Percentiles rank a stretch among this genome's conserved stretches.
Conservation (phyloP, 331 rosid genomes). For the Ulmus americana region DNA sequence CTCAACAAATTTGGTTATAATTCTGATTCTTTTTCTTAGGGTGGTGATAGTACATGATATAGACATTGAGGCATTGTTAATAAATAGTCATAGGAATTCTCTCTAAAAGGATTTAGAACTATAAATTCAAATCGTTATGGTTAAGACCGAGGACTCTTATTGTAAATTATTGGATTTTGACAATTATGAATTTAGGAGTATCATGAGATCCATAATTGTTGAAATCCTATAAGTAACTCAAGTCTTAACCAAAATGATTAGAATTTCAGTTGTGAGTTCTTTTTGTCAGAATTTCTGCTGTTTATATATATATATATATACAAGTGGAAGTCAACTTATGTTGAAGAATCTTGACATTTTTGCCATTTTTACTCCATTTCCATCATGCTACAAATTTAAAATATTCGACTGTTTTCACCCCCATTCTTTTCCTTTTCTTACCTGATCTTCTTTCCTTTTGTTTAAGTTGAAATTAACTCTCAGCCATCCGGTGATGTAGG, state of each 20-base stretch:
- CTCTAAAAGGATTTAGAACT: background rate
- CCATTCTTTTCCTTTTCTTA: no score
- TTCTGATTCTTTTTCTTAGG: background rate
- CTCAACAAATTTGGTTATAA: background rate
- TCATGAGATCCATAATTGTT: background rate
- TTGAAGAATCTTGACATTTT: no score
- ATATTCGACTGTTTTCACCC: no score
- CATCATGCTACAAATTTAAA: no score
- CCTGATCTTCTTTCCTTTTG: no score
- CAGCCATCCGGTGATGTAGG: no score
- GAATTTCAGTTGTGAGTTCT: background rate
- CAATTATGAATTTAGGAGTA: background rate
- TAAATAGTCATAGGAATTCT: background rate
- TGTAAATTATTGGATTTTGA: background rate
- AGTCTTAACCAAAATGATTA: background rate
- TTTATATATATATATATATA: no score
- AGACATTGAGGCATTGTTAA: background rate
- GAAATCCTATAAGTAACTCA: background rate
- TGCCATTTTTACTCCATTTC: no score
- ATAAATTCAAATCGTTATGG: background rate
- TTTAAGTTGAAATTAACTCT: no score
- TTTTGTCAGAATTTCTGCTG: constrained; percentile 2
- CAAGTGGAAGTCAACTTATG: no score
- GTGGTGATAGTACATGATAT: background rate
- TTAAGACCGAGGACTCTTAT: background rate